Evolutionary conservation across 2,329 filamentous ascomycete species (phyloP).

Genomic region (Blastomyces silverae): DNA sequence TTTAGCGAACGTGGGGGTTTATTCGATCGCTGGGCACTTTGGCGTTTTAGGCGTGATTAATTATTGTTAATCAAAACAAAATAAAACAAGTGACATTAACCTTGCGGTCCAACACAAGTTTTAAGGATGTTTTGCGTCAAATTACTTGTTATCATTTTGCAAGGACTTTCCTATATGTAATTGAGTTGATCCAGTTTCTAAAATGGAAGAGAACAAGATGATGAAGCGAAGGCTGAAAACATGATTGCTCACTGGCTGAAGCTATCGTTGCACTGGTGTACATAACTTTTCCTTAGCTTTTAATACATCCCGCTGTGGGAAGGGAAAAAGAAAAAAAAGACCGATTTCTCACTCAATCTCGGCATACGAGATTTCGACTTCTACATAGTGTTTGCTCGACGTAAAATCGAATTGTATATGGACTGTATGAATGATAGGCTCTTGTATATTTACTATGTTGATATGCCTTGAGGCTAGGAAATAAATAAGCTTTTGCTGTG

Average conservation of each 20-base stretch:
- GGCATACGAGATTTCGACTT: background rate
- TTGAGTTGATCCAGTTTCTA: background rate
- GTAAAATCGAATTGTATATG: background rate
- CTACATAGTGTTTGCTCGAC: background rate
- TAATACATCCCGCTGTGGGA: background rate
- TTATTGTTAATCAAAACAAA: background rate
- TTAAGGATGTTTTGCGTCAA: background rate
- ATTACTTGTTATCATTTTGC: slow-evolving; percentile 4
- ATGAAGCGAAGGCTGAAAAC: background rate
- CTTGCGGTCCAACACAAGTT: background rate
- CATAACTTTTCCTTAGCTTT: background rate
- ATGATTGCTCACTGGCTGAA: background rate
- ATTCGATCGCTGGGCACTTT: background rate
- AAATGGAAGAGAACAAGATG: background rate
- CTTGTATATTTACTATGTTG: too few relatives aligned
- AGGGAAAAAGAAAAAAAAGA: background rate
- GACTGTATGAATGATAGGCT: too few relatives aligned
- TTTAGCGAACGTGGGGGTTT: slow-evolving; percentile 9
- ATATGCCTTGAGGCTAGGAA: too few relatives aligned
- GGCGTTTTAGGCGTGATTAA: background rate
- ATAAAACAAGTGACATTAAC: background rate
- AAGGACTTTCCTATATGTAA: background rate
- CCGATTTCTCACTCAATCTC: background rate
- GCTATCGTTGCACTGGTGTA: background rate
- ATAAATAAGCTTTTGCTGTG: background rate